A percentile compares a stretch with the other conserved stretches of the same genome.
Conservation (phyloP, 768 basidiomycete species). For the Paxillus ammoniavirescens region DNA sequence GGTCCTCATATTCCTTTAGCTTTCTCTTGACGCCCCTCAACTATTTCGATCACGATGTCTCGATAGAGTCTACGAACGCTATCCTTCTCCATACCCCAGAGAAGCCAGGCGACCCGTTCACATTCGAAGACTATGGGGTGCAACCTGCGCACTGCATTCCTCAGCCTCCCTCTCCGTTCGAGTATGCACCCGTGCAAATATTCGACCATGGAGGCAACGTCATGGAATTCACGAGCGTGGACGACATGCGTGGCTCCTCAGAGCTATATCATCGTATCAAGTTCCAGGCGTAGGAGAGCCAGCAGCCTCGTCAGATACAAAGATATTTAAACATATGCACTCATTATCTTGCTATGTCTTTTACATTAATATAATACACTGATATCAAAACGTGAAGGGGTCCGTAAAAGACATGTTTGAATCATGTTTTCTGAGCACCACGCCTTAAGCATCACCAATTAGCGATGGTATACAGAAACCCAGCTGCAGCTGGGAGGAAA, state of each 20-base stretch:
- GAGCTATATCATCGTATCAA: slow-evolving; percentile 42
- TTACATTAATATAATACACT: too few relatives aligned
- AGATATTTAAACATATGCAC: too few relatives aligned
- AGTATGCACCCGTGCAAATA: slow-evolving; percentile 34
- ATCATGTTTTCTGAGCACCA: too few relatives aligned
- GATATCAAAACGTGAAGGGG: too few relatives aligned
- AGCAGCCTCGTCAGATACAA: neutral
- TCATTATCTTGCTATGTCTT: too few relatives aligned
- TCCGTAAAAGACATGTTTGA: too few relatives aligned
- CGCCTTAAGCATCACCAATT: too few relatives aligned
- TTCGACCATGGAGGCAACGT: slow-evolving; percentile 36
- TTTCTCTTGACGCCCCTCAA: slow-evolving; percentile 62
- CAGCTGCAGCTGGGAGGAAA: too few relatives aligned
- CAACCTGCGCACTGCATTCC: slow-evolving; percentile 40
- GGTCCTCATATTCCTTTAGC: slow-evolving; percentile 23
- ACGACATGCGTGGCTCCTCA: slow-evolving; percentile 39
- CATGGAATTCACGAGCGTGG: slow-evolving; percentile 27
- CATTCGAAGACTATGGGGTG: slow-evolving; percentile 55
- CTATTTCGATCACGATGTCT: slow-evolving; percentile 63
- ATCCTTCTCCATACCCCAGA: slow-evolving; percentile 44
- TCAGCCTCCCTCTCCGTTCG: slow-evolving; percentile 35
- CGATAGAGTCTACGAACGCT: slow-evolving; percentile 55
- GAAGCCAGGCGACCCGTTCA: slow-evolving; percentile 37
- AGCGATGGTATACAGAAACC: too few relatives aligned
- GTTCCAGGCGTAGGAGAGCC: slow-evolving; percentile 17